Evolutionary conservation across 371 early-diverging fungal genomes (phyloP), one percentile per base, ranked within the genome.

Genomic region (Actinomortierella wolfii): DNA sequence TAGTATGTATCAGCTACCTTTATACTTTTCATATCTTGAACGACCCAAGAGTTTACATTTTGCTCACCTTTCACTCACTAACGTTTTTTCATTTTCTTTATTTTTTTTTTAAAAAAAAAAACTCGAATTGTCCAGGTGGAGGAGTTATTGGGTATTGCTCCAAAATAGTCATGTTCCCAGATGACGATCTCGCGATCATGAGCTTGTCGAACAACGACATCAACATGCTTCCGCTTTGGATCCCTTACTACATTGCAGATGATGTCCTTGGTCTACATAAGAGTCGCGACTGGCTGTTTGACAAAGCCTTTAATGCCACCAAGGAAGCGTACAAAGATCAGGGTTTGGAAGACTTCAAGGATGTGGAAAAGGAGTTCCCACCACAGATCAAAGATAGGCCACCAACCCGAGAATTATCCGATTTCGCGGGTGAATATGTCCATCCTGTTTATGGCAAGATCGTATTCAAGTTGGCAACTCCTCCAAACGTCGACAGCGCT

Each of bases 161-260:
- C 14, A 43, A 53, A 3, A 14, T 67, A 23, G 43, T 29, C 28
- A 3, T 67, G 40, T 57, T 54, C 45, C 68, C 68, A 2, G 44
- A 67, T 25, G 40, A 43, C 13, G 68, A 67, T 5, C n/a, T 67
- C 42, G 68, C 61, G 17, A 39, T 67, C 21, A 57, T 61, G 9
- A 11, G 14, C 40, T 13, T 57, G 6, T 44, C 58, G 17, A 67
- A 61, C 43, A 23, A 47, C 21, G n/a, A 52, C 25, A 48, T 39
- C n/a, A 48, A 54, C 3, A 18, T 15, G 2, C 50, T 67, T 5
- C 45, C 29, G 2, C 7, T 13, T 20, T 15, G 26, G 3, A 20
- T 49, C 21, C 46, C 41, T 7, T 67, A 44, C 41, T 43, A 61
- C 29, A 40, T 67, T 25, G 57, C 48, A 15, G 68, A 67, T 26